Percentiles rank a stretch among this genome's conserved stretches.
phyloP scores from a whole-genome alignment of 2,329 filamentous ascomycete species.

The Simplicillium aogashimaense region DNA sequence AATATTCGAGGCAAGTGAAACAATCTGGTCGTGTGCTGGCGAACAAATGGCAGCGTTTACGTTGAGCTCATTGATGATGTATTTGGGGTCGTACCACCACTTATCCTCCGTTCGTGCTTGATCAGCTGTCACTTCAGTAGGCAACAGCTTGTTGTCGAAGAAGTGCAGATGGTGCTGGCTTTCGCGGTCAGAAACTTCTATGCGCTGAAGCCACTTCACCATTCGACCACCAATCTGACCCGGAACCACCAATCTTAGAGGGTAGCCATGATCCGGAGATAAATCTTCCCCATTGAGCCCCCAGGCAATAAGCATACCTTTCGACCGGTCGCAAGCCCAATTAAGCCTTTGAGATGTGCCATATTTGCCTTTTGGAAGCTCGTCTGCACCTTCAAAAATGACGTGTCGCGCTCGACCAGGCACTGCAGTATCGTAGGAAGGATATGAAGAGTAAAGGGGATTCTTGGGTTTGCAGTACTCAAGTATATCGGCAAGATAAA shows the following conservation, averaged over 20 bases:
- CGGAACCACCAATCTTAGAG: slow-evolving; percentile 66
- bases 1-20: not conserved
- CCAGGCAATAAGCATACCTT: slow-evolving; percentile 71
- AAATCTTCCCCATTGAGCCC: slow-evolving; percentile 76
- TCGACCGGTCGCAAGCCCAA: slow-evolving; percentile 70
- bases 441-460: not conserved
- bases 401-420: not conserved
- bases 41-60: slow-evolving; percentile 69
- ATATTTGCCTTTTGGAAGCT: slow-evolving; percentile 71
- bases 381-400: slow-evolving; percentile 69
- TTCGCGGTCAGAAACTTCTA: slow-evolving; percentile 62
- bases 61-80: slow-evolving; percentile 78
- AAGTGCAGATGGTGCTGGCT: slow-evolving; percentile 89
- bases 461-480: slow-evolving; percentile 48
- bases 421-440: not conserved
- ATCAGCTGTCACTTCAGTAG: slow-evolving; percentile 59
- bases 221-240: slow-evolving; percentile 79
- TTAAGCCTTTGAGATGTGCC: slow-evolving; percentile 74
- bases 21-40: slow-evolving; percentile 61
- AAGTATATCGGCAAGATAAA: slow-evolving; percentile 60
- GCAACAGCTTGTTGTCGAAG: slow-evolving; percentile 75
- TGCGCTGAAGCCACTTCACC: slow-evolving; percentile 75
- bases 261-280: slow-evolving; percentile 69
- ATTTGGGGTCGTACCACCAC: slow-evolving; percentile 76
- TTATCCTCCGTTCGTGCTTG: slow-evolving; percentile 35